These are phyloP conservation scores for Naegleria lovaniensis DNA, from an alignment of 208 protist genomes.

Conservation along the genomic window DNA sequence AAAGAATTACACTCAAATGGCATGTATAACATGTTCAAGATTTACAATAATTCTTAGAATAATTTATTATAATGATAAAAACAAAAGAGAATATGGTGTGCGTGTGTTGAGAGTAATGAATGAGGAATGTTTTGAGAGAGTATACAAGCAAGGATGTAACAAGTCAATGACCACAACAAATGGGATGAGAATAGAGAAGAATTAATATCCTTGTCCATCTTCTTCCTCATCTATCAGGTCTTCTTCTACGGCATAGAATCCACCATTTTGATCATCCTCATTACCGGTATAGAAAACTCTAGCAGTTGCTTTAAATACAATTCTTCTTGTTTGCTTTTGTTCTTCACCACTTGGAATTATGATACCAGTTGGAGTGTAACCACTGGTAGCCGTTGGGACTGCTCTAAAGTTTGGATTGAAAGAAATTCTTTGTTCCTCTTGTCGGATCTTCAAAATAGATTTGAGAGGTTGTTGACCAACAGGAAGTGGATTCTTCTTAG, in stretches of 20 bases:
- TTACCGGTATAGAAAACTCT: conserved; percentile 15
- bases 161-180: no score
- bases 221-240: neutral
- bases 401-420: neutral
- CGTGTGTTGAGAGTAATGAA: no score
- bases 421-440: neutral
- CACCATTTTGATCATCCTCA: neutral
- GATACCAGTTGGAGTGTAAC: neutral
- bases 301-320: neutral
- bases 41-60: no score
- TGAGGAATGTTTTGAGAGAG: no score
- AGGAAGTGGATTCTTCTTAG: neutral
- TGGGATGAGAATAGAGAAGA: no score
- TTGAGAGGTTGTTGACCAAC: neutral
- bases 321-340: neutral
- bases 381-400: neutral
- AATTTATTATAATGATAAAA: no score
- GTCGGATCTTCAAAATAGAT: neutral
- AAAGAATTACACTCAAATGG: no score
- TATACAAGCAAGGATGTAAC: no score
- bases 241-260: conserved; percentile 1
- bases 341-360: neutral
- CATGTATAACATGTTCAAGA: no score
- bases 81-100: no score
- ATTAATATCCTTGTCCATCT: neutral